Conservation (phyloP, 2,329 filamentous ascomycete genomes). For the Xylaria sp. region DNA sequence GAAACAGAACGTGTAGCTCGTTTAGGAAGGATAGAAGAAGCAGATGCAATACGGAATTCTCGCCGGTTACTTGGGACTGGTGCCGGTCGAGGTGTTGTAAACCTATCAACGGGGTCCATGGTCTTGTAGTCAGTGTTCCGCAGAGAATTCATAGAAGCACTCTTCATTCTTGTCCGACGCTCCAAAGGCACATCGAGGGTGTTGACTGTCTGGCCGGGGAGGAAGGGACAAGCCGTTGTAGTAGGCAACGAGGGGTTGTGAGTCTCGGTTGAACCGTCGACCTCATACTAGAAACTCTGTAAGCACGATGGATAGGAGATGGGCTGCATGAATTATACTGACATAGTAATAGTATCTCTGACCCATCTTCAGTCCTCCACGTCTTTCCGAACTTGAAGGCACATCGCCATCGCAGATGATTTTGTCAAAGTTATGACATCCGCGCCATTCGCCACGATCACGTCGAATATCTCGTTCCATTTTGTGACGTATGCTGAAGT, state of each 20-base stretch:
- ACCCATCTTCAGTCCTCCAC: conserved; percentile 89
- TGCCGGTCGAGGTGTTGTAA: conserved; percentile 72
- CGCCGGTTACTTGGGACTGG: conserved; percentile 56
- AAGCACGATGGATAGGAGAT: conserved; percentile 24
- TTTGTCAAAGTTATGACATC: conserved; percentile 86
- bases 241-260: conserved; percentile 78
- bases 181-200: conserved; percentile 83
- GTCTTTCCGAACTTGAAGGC: conserved; percentile 66
- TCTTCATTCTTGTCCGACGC: conserved; percentile 67
- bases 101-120: conserved; percentile 82
- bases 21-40: conserved; percentile 51
- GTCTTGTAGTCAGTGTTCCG: conserved; percentile 72
- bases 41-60: conserved; percentile 51
- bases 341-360: conserved; percentile 97
- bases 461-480: conserved; percentile 85
- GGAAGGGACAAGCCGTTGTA: conserved; percentile 83
- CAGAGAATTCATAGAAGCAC: conserved; percentile 72
- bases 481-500: conserved; percentile 80
- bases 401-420: conserved; percentile 83
- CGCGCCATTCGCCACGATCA: conserved; percentile 82
- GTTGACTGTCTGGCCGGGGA: conserved; percentile 90
- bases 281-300: conserved; percentile 73
- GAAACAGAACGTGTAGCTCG: conserved; percentile 60
- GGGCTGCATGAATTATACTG: conserved; percentile 53
- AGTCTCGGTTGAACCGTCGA: conserved; percentile 81